Percentiles rank a stretch among this genome's conserved stretches.
These are phyloP conservation scores for Amauroascus verrucosus DNA, from an alignment of 2,329 filamentous ascomycete genomes.

Conservation along the genomic window DNA sequence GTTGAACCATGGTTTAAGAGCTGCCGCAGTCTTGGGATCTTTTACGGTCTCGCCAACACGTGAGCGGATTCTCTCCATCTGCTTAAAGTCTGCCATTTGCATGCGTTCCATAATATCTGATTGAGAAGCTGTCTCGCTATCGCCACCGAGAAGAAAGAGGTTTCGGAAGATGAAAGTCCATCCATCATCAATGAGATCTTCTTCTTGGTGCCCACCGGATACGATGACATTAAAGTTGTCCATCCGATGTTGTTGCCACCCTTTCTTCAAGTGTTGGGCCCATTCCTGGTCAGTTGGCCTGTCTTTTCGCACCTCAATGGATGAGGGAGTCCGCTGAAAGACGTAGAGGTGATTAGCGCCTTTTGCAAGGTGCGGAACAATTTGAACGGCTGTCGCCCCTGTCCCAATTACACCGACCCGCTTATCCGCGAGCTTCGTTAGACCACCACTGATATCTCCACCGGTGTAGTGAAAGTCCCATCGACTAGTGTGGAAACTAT, in stretches of 20 bases:
- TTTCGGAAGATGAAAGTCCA: conserved; percentile 7
- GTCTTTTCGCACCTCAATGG: conserved; percentile 6
- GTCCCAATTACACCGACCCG: conserved; percentile 38
- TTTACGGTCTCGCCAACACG: conserved; percentile 43
- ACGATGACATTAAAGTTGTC: conserved; percentile 8
- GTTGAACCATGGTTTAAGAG: conserved; percentile 51
- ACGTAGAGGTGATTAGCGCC: conserved; percentile 31
- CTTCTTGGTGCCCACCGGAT: background rate
- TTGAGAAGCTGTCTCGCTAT: background rate
- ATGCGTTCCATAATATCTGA: background rate
- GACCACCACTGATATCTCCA: background rate
- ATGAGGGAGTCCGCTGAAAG: conserved; percentile 36
- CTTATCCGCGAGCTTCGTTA: conserved; percentile 31
- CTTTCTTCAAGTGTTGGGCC: background rate
- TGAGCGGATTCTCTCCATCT: conserved; percentile 37
- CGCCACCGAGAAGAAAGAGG: conserved; percentile 22
- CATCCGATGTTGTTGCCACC: conserved; percentile 17
- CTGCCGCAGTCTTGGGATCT: conserved; percentile 42
- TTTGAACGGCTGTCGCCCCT: conserved; percentile 36
- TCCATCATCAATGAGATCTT: background rate
- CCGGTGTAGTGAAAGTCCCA: conserved; percentile 31
- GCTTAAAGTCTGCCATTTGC: conserved; percentile 30
- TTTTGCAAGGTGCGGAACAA: conserved; percentile 32
- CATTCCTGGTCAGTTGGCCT: background rate
- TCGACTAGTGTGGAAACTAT: conserved; percentile 36